phyloP scores from a whole-genome alignment of 2,329 filamentous ascomycete species.

The Trichoderma sp. region DNA sequence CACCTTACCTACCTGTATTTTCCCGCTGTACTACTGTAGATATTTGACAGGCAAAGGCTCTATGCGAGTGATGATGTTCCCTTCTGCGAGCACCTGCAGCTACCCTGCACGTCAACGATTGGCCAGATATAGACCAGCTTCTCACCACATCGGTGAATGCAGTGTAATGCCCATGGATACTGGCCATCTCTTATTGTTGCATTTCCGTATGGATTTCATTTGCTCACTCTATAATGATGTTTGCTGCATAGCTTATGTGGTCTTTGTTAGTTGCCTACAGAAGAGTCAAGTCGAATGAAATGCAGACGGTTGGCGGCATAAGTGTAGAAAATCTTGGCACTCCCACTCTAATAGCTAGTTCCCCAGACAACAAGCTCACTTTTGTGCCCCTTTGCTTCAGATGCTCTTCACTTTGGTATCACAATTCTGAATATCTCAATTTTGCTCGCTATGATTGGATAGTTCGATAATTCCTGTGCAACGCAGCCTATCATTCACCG shows the following conservation, averaged over 20 bases:
- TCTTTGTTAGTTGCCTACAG: too few relatives aligned
- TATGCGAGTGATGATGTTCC: neutral
- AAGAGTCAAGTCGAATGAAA: neutral
- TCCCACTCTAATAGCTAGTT: neutral
- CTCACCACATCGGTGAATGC: neutral
- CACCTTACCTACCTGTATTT: neutral
- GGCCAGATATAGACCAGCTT: neutral
- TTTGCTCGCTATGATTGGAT: neutral
- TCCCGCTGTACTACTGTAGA: neutral
- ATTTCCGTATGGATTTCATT: neutral
- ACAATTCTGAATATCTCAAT: neutral
- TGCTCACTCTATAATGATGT: neutral
- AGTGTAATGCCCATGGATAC: neutral
- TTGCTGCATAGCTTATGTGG: neutral
- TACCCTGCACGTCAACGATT: neutral
- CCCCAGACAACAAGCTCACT: neutral
- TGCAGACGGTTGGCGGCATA: neutral
- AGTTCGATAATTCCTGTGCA: neutral
- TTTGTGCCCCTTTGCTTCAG: neutral
- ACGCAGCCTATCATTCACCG: neutral
- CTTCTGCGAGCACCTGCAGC: neutral
- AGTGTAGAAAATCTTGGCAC: neutral
- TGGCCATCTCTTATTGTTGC: neutral
- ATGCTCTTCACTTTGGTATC: neutral
- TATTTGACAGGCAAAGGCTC: too few relatives aligned